A percentile compares a stretch with the other conserved stretches of the same genome.
Conservation (phyloP, 768 basidiomycete genomes). For the Pleurotus citrinopileatus region DNA sequence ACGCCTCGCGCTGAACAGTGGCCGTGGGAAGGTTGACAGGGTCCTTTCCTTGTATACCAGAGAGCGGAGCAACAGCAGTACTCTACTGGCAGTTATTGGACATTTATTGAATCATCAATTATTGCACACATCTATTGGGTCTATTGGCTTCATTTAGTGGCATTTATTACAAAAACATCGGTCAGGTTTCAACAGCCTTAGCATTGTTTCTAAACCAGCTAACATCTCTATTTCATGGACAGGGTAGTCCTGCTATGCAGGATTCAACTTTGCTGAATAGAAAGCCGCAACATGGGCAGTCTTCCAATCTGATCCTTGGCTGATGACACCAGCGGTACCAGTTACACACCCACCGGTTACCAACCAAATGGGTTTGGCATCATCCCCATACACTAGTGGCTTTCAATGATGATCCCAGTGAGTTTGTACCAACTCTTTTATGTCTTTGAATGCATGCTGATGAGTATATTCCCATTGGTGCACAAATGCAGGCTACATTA, state of each 20-base stretch:
- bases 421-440: constrained; percentile 23
- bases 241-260: constrained; percentile 36
- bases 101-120: too few relatives aligned
- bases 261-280: constrained; percentile 32
- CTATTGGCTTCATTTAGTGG: too few relatives aligned
- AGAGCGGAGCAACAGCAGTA: too few relatives aligned
- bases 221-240: constrained; percentile 38
- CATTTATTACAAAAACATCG: too few relatives aligned
- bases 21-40: too few relatives aligned
- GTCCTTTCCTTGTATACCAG: too few relatives aligned
- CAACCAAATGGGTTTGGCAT: constrained; percentile 21
- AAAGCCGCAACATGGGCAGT: constrained; percentile 25
- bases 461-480: constrained; percentile 34
- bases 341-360: constrained; percentile 28
- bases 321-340: constrained; percentile 25
- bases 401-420: constrained; percentile 20
- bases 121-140: too few relatives aligned
- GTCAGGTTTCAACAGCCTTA: too few relatives aligned
- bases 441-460: constrained; percentile 32
- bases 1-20: too few relatives aligned
- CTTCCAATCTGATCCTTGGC: constrained; percentile 23
- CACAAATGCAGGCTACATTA: constrained; percentile 26
- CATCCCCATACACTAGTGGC: constrained; percentile 17
- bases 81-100: too few relatives aligned
- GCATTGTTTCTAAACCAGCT: constrained; percentile 26